Conservation (phyloP, 2,329 filamentous ascomycete species). For the Aspergillus sp. region DNA sequence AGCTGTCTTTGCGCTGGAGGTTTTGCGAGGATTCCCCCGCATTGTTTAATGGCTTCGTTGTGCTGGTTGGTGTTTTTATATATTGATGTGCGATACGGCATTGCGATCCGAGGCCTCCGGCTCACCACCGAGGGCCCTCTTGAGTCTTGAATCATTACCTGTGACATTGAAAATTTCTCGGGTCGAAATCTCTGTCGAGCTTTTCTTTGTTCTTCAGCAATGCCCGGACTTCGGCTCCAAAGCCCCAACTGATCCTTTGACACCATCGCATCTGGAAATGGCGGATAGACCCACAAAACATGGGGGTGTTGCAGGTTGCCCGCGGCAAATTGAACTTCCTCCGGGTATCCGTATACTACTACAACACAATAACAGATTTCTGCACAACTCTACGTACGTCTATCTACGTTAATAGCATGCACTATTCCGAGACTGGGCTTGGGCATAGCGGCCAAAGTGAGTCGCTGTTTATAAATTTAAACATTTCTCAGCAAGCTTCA, state of each 20-base stretch:
- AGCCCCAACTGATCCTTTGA: not conserved
- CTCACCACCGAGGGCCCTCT: not conserved
- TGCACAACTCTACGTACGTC: too few relatives aligned
- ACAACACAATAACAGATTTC: too few relatives aligned
- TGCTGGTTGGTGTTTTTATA: not conserved
- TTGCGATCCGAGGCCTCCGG: not conserved
- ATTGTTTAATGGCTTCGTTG: not conserved
- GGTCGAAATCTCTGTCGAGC: not conserved
- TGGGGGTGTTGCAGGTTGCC: slow-evolving; percentile 5
- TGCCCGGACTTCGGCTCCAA: not conserved
- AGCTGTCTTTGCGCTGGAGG: not conserved
- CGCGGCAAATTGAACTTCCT: too few relatives aligned
- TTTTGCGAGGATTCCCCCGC: too few relatives aligned
- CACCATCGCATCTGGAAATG: slow-evolving; percentile 7
- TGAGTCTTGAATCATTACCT: not conserved
- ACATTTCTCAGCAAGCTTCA: not conserved
- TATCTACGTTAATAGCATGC: too few relatives aligned
- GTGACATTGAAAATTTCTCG: not conserved
- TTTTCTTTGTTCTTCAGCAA: not conserved
- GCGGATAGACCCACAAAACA: slow-evolving; percentile 16
- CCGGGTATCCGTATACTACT: too few relatives aligned
- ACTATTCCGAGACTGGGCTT: too few relatives aligned
- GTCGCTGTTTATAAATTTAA: not conserved
- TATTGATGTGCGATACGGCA: not conserved
- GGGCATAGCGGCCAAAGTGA: too few relatives aligned